Evolutionary conservation across 148 eudicot species (phyloP), one percentile per base, ranked within the genome.

Genomic region (Dysphania ambrosioides): DNA sequence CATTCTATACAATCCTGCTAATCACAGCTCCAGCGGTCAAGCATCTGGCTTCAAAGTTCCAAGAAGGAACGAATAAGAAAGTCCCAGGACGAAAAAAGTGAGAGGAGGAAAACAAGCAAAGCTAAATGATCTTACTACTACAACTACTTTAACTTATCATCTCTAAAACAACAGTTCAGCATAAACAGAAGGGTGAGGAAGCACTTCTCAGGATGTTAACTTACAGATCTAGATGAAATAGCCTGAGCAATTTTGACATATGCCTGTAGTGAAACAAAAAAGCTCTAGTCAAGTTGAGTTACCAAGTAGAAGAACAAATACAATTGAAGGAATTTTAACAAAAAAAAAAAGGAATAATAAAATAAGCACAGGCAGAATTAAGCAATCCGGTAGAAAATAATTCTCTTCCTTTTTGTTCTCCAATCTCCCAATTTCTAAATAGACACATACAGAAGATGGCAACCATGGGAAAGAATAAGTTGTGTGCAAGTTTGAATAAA

Each of bases 161-260:
- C 30, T 60, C 35, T 6, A 56, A 27, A 40, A 66, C 42, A 18
- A 13, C 10, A 42, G 24, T 31, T 27, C 59, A 41, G 30, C 26
- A 72, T 72, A 10, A 58, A 41, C 31, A 75, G 34, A 63, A 8
- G 41, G 19, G 29, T 51, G 66, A 27, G 11, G 70, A 57, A 57
- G 58, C 47, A 67, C 38, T 60, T 47, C 29, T 35, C 13, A 6
- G 36, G 34, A 62, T 58, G 36, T 36, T 0, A 78, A 86, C 98
- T 91, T 88, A 94, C 98, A 34, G 98, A 82, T 85, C 98, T 82
- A 80, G 98, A 92, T 68, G 98, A 94, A 71, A 94, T 84, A 49
- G 98, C 98, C 83, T 94, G 98, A 49, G 98, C 98, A 80, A 94
- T 94, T 85, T 94, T 94, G 72, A 94, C 80, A 81, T 94, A 94